Percentiles rank a stretch among this genome's conserved stretches.
Conservation (phyloP, 129 eudicot genomes). For the Apium graveolens region DNA sequence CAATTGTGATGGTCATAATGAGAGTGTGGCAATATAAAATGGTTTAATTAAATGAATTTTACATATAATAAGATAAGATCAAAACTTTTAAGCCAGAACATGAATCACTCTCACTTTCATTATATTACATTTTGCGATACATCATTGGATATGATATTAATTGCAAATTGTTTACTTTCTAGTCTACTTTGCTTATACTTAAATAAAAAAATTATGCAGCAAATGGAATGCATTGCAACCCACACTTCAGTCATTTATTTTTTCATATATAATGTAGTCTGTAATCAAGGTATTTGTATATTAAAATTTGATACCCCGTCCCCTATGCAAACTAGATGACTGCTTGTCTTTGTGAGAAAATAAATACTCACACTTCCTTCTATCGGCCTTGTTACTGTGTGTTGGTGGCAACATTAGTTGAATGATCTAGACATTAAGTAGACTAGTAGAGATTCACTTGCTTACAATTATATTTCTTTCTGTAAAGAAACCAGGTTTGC, state of each 20-base stretch:
- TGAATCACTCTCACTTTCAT: background rate
- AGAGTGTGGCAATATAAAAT: too few relatives aligned
- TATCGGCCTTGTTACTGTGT: too few relatives aligned
- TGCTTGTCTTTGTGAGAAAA: background rate
- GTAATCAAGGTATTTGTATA: background rate
- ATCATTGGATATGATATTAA: background rate
- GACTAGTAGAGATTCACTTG: too few relatives aligned
- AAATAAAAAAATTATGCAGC: background rate
- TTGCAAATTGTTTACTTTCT: too few relatives aligned
- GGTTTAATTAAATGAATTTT: too few relatives aligned
- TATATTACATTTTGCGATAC: background rate
- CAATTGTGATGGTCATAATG: too few relatives aligned
- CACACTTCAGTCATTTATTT: background rate
- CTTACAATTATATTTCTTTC: too few relatives aligned
- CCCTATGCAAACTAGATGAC: background rate
- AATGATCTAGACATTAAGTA: too few relatives aligned
- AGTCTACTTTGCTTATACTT: background rate
- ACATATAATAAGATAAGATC: background rate
- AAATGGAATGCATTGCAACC: background rate
- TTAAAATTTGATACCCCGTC: background rate
- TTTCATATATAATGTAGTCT: background rate
- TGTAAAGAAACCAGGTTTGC: too few relatives aligned
- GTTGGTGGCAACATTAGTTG: too few relatives aligned
- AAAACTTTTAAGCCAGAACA: background rate
- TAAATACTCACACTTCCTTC: too few relatives aligned